phyloP scores from a whole-genome alignment of 2,329 filamentous ascomycete species.

The Penicillium italicum region DNA sequence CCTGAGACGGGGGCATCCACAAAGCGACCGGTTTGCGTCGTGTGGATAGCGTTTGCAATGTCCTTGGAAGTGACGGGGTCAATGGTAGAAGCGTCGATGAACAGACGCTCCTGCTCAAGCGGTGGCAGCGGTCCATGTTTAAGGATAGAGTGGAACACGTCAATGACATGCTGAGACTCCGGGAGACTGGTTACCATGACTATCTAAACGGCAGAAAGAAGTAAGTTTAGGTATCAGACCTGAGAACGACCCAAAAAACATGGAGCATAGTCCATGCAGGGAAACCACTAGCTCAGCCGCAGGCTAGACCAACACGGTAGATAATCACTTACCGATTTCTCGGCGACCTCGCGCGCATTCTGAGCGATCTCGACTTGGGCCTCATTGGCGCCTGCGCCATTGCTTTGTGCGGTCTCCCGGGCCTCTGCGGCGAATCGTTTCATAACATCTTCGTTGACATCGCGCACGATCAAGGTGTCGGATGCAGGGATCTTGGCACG shows the following conservation, averaged over 20 bases:
- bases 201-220: conserved; percentile 55
- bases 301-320: background rate
- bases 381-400: conserved; percentile 32
- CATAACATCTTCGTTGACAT: conserved; percentile 59
- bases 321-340: conserved; percentile 58
- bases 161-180: conserved; percentile 80
- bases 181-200: conserved; percentile 85
- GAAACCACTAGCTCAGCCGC: background rate
- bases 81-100: conserved; percentile 96
- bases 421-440: conserved; percentile 57
- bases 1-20: conserved; percentile 97
- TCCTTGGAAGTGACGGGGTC: conserved; percentile 79
- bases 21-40: conserved; percentile 68
- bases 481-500: conserved; percentile 61
- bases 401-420: conserved; percentile 30
- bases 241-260: background rate
- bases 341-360: conserved; percentile 59
- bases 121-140: conserved; percentile 51
- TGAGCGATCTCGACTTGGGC: conserved; percentile 54
- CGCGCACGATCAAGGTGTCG: conserved; percentile 63
- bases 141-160: conserved; percentile 75
- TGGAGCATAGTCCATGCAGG: background rate
- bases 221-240: conserved; percentile 7
- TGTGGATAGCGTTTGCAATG: conserved; percentile 67
- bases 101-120: conserved; percentile 63